These are phyloP conservation scores for Trichoderma simmonsii DNA, from an alignment of 2,329 filamentous ascomycete species.

Conservation along the genomic window DNA sequence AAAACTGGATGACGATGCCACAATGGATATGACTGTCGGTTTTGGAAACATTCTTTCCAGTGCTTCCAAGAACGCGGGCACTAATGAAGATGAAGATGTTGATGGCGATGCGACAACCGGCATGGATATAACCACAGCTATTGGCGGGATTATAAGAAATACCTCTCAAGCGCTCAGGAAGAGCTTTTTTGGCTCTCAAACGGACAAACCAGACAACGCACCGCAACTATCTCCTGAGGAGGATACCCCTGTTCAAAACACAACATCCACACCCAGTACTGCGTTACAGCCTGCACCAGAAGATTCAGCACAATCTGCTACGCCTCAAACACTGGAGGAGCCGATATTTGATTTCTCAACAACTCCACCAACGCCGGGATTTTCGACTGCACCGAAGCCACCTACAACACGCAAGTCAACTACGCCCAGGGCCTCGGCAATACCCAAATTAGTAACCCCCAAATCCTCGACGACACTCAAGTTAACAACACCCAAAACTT, in stretches of 20 bases:
- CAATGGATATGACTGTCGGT: constrained; percentile 56
- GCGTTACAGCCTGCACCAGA: constrained; percentile 52
- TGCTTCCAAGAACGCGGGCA: neutral
- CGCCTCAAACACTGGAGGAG: neutral
- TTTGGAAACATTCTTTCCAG: constrained; percentile 52
- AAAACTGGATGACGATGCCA: constrained; percentile 33
- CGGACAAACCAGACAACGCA: constrained; percentile 44
- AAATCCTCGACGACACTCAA: neutral
- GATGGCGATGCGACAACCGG: constrained; percentile 23
- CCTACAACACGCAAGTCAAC: constrained; percentile 7
- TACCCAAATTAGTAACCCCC: constrained; percentile 13
- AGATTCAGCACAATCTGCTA: constrained; percentile 43
- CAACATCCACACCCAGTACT: constrained; percentile 50
- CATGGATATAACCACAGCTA: constrained; percentile 66
- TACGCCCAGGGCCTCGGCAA: constrained; percentile 21
- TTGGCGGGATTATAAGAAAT: constrained; percentile 57
- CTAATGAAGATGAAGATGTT: constrained; percentile 22
- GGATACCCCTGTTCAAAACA: constrained; percentile 20
- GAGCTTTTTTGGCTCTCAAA: constrained; percentile 58
- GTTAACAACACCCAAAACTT: constrained; percentile 16
- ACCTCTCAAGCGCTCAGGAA: constrained; percentile 42
- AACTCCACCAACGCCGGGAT: constrained; percentile 22
- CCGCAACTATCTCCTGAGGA: constrained; percentile 24
- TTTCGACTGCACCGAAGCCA: constrained; percentile 20
- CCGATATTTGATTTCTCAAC: constrained; percentile 8